Percentiles rank a stretch among this genome's conserved stretches.
Conservation (phyloP, 1,284 basidiomycete species). For the Pseudomicrostroma phylloplanum region DNA sequence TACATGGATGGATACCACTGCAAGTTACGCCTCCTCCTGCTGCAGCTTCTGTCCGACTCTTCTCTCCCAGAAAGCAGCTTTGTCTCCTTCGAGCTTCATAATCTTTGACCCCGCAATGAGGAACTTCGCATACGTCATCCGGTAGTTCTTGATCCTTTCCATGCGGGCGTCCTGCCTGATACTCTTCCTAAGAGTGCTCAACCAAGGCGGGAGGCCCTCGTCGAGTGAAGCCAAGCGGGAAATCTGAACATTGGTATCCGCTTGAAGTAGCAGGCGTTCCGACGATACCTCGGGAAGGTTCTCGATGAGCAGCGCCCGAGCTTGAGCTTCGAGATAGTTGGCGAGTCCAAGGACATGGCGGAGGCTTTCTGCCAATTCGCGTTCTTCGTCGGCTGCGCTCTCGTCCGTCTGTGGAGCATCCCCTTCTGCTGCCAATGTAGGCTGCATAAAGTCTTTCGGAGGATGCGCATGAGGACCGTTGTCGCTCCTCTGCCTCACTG, state of each 20-base stretch:
- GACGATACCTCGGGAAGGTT: slow-evolving; percentile 22
- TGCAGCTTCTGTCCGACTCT: background rate
- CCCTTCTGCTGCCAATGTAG: too few relatives aligned
- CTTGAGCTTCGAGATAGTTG: slow-evolving; percentile 20
- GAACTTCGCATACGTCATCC: slow-evolving; percentile 51
- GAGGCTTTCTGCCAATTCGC: slow-evolving; percentile 10
- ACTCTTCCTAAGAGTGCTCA: slow-evolving; percentile 6
- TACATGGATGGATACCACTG: too few relatives aligned
- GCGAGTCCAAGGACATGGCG: slow-evolving; percentile 18
- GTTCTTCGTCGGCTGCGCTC: slow-evolving; percentile 10
- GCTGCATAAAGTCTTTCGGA: too few relatives aligned
- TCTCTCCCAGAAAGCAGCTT: slow-evolving; percentile 33
- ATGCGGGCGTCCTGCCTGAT: slow-evolving; percentile 10
- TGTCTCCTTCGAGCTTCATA: slow-evolving; percentile 50
- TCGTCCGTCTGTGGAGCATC: background rate
- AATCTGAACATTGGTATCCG: slow-evolving; percentile 41
- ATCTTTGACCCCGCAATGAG: slow-evolving; percentile 50
- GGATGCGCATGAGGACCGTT: too few relatives aligned
- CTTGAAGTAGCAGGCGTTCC: slow-evolving; percentile 30
- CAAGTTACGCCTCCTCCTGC: too few relatives aligned
- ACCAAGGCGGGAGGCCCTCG: slow-evolving; percentile 7
- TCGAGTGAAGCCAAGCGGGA: slow-evolving; percentile 24
- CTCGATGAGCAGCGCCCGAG: slow-evolving; percentile 19
- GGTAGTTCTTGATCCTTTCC: slow-evolving; percentile 31
- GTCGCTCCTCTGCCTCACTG: slow-evolving; percentile 7